Evolutionary conservation across 2,329 filamentous ascomycete species (phyloP).

Genomic region (Mycosphaerella arachidis): DNA sequence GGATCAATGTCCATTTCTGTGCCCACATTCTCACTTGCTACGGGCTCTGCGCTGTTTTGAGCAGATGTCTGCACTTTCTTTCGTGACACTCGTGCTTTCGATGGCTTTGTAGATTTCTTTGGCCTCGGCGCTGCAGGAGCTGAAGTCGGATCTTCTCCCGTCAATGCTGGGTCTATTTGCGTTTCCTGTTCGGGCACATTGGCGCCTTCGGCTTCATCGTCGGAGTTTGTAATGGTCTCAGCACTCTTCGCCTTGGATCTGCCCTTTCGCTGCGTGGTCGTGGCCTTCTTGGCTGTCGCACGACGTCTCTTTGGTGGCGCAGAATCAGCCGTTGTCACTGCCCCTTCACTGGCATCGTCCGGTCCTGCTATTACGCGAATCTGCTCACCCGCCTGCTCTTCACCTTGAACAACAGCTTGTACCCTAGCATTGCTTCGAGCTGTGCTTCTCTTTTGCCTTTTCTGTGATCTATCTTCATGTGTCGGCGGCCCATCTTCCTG

Average conservation of each 20-base stretch:
- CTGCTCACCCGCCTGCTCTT: slow-evolving; percentile 5
- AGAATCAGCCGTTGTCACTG: not conserved
- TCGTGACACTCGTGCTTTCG: slow-evolving; percentile 4
- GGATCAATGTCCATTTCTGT: not conserved
- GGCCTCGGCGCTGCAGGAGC: not conserved
- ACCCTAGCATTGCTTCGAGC: slow-evolving; percentile 21
- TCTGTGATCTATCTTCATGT: not conserved
- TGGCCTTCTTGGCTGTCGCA: slow-evolving; percentile 4
- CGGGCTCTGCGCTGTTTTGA: not conserved
- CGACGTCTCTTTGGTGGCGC: slow-evolving; percentile 9
- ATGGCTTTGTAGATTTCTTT: slow-evolving; percentile 4
- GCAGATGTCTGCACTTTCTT: slow-evolving; percentile 5
- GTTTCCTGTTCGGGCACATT: not conserved
- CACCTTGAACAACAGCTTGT: slow-evolving; percentile 16
- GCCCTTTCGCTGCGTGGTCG: slow-evolving; percentile 4
- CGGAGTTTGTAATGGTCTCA: slow-evolving; percentile 17
- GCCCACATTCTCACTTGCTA: not conserved
- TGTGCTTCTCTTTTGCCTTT: slow-evolving; percentile 16
- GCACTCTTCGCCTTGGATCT: slow-evolving; percentile 13
- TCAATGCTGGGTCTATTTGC: not conserved
- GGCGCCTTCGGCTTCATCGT: slow-evolving; percentile 13
- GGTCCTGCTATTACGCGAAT: not conserved
- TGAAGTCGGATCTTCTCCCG: not conserved
- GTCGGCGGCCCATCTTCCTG: not conserved
- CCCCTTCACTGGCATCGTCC: not conserved